Conservation (phyloP, 257 asterid genomes). For the Solanum paucissectum region DNA sequence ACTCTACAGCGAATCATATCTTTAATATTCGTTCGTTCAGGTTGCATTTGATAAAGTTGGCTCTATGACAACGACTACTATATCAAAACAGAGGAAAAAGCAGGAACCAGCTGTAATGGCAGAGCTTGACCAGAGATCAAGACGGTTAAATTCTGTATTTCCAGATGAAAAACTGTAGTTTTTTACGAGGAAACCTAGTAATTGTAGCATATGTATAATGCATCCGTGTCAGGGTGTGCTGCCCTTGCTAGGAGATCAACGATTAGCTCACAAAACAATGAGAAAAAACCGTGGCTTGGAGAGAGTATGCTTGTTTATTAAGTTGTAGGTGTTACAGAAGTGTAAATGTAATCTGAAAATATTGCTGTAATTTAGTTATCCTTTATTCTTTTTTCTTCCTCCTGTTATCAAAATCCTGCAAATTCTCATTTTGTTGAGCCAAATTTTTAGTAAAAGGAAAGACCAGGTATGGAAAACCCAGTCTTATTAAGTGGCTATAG, state of each 20-base stretch:
- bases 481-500: not conserved
- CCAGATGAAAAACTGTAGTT: slow-evolving; percentile 25
- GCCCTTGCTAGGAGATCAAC: not conserved
- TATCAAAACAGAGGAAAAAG: slow-evolving; percentile 88
- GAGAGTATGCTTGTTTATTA: not conserved
- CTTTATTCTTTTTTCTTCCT: not conserved
- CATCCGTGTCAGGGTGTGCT: not conserved
- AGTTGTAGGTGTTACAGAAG: not conserved
- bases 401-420: not conserved
- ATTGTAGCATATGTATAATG: not conserved
- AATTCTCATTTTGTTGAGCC: not conserved
- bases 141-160: slow-evolving; percentile 46
- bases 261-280: not conserved
- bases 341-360: not conserved
- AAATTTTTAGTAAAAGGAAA: not conserved
- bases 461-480: not conserved
- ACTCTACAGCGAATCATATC: not conserved
- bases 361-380: not conserved
- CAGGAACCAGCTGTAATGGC: slow-evolving; percentile 98
- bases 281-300: not conserved
- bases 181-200: not conserved
- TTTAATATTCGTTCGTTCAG: slow-evolving; percentile 21
- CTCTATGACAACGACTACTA: slow-evolving; percentile 58
- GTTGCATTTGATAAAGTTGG: slow-evolving; percentile 84
- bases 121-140: slow-evolving; percentile 78